phyloP scores from a whole-genome alignment of 192 early-diverging fungal genomes.

The Dispira parvispora region DNA sequence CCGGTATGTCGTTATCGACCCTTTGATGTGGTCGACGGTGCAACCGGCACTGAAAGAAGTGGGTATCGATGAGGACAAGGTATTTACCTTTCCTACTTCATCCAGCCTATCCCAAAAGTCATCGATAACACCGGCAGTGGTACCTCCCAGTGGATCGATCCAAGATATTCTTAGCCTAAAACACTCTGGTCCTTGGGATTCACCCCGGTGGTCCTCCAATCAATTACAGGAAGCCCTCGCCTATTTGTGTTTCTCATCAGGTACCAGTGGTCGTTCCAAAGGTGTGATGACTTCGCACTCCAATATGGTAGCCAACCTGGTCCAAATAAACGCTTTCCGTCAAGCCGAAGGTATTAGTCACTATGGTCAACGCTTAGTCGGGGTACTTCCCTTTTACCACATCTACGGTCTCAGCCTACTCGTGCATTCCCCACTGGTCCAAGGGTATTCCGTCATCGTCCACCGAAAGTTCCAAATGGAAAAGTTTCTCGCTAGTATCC shows the following conservation, averaged over 20 bases:
- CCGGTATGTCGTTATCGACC: conserved; percentile 39
- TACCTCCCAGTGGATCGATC: conserved; percentile 18
- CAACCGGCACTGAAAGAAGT: conserved; percentile 19
- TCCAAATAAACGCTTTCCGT: conserved; percentile 23
- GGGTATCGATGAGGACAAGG: conserved; percentile 17
- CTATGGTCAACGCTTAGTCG: not conserved
- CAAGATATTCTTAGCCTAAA: conserved; percentile 14
- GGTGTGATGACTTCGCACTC: conserved; percentile 46
- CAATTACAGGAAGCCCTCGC: conserved; percentile 25
- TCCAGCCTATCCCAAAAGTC: not conserved
- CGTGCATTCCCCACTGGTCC: conserved; percentile 10
- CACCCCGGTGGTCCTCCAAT: conserved; percentile 5
- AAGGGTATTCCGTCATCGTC: conserved; percentile 13
- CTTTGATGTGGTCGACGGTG: conserved; percentile 14
- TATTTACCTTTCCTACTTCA: conserved; percentile 22
- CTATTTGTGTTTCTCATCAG: conserved; percentile 53
- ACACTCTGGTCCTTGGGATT: conserved; percentile 6
- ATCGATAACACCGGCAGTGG: not conserved
- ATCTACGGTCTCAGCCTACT: conserved; percentile 40
- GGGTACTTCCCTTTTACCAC: conserved; percentile 59
- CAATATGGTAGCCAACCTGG: conserved; percentile 49
- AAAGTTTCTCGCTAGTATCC: conserved; percentile 39
- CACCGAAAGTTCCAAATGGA: conserved; percentile 63
- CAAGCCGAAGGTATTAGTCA: conserved; percentile 9
- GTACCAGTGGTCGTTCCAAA: conserved; percentile 49